Percentiles rank a stretch among this genome's conserved stretches.
These are phyloP conservation scores for Theobroma grandiflorum DNA, from an alignment of 441 rosid genomes.

Conservation along the genomic window DNA sequence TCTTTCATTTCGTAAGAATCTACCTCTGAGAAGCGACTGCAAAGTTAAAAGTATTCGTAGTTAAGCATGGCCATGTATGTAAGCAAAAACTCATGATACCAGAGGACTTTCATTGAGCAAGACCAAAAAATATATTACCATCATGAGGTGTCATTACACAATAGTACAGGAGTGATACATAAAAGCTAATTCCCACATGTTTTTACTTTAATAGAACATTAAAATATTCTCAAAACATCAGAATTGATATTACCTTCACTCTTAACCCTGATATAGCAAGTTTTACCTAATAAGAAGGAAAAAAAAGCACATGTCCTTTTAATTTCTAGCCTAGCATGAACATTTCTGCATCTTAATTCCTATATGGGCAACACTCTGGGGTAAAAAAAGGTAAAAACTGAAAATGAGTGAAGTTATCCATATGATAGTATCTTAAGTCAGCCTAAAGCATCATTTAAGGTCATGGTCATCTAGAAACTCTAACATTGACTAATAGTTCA, in stretches of 20 bases:
- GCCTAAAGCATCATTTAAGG: slow-evolving; percentile 5
- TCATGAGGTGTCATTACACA: not conserved
- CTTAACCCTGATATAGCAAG: not conserved
- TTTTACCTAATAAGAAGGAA: not conserved
- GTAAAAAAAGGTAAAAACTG: not conserved
- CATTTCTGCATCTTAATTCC: slow-evolving; percentile 5
- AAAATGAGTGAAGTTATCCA: not conserved
- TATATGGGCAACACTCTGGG: not conserved
- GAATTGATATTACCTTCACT: not conserved
- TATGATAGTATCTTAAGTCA: not conserved
- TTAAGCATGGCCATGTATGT: slow-evolving; percentile 17
- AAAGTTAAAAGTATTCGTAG: slow-evolving; percentile 35
- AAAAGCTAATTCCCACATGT: not conserved
- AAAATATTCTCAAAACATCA: not conserved
- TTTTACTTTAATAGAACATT: slow-evolving; percentile 5
- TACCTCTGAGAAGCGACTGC: slow-evolving; percentile 93
- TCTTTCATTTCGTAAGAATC: slow-evolving; percentile 93
- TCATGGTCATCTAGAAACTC: not conserved
- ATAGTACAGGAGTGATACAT: not conserved
- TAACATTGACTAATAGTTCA: not conserved
- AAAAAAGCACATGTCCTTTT: not conserved
- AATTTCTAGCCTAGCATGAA: not conserved
- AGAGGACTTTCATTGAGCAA: not conserved
- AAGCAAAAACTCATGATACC: not conserved
- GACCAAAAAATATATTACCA: slow-evolving; percentile 1